These are phyloP conservation scores for Cryptococcus hybrid DNA, from an alignment of 1,284 basidiomycete genomes.

Conservation along the genomic window DNA sequence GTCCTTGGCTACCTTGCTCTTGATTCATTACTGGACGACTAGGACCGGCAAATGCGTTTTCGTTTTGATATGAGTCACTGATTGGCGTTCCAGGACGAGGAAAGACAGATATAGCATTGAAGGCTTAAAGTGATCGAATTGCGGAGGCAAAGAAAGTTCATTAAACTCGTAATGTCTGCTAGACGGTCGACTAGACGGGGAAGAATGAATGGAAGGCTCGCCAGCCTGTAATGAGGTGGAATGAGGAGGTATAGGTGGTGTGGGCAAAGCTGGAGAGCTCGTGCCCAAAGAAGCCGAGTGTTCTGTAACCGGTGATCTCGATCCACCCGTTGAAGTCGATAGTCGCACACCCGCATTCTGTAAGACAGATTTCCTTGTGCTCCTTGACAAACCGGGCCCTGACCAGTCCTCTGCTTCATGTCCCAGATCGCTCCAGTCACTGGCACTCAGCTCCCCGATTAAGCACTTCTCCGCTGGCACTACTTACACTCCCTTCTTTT, in stretches of 20 bases:
- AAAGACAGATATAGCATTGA: not conserved
- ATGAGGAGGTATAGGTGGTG: constrained; percentile 10
- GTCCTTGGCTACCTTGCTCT: constrained; percentile 13
- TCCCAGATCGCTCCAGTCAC: constrained; percentile 30
- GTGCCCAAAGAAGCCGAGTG: constrained; percentile 12
- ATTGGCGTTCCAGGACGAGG: too few species aligned
- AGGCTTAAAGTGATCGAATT: constrained; percentile 2
- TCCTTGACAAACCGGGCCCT: constrained; percentile 1
- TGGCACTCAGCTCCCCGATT: constrained; percentile 20
- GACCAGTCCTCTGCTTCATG: constrained; percentile 18
- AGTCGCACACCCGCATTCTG: constrained; percentile 4
- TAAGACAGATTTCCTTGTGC: constrained; percentile 1
- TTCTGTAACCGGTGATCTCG: constrained; percentile 24
- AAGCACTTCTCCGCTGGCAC: constrained; percentile 21
- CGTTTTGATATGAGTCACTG: not conserved
- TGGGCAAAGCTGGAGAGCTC: constrained; percentile 20
- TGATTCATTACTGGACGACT: not conserved
- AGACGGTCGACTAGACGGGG: constrained; percentile 10
- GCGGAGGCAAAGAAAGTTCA: constrained; percentile 1
- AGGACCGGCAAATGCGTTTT: not conserved
- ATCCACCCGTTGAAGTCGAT: constrained; percentile 19
- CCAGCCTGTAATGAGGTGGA: constrained; percentile 4
- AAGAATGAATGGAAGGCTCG: constrained; percentile 7
- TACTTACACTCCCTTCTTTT: constrained; percentile 42
- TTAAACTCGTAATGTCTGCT: constrained; percentile 5